phyloP scores from a whole-genome alignment of 208 protist genomes.

The Crithidia acanthocephali region DNA sequence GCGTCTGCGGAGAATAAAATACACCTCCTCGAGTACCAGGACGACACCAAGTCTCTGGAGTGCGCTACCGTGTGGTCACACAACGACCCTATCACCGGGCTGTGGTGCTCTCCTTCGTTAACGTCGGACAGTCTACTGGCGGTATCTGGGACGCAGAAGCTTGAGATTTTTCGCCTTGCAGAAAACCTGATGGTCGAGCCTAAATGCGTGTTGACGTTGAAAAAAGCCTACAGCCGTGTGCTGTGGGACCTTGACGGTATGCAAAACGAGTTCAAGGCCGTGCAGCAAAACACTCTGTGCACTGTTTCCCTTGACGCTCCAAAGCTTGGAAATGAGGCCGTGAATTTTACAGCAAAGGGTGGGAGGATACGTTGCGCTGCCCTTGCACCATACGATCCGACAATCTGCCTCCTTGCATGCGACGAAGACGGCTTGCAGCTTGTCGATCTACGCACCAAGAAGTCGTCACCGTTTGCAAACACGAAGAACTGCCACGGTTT shows the following conservation, averaged over 20 bases:
- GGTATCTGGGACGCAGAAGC: constrained; percentile 26
- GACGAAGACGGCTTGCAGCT: constrained; percentile 49
- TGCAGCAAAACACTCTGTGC: constrained; percentile 33
- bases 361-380: constrained; percentile 46
- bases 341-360: constrained; percentile 27
- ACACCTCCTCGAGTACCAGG: constrained; percentile 74
- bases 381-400: constrained; percentile 79
- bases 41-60: constrained; percentile 64
- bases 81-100: constrained; percentile 47
- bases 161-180: constrained; percentile 44
- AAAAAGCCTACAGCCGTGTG: constrained; percentile 36
- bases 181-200: constrained; percentile 51
- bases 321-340: constrained; percentile 46
- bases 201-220: constrained; percentile 36
- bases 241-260: constrained; percentile 88
- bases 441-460: constrained; percentile 70
- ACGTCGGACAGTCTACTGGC: constrained; percentile 53
- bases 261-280: constrained; percentile 58
- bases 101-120: constrained; percentile 74
- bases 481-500: constrained; percentile 60
- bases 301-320: constrained; percentile 41
- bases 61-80: constrained; percentile 69
- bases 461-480: constrained; percentile 27
- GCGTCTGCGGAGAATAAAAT: constrained; percentile 70
- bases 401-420: constrained; percentile 53